Evolutionary conservation across 169 alveolate genomes (phyloP).

Genomic region (Cryptosporidium ubiquitum): DNA sequence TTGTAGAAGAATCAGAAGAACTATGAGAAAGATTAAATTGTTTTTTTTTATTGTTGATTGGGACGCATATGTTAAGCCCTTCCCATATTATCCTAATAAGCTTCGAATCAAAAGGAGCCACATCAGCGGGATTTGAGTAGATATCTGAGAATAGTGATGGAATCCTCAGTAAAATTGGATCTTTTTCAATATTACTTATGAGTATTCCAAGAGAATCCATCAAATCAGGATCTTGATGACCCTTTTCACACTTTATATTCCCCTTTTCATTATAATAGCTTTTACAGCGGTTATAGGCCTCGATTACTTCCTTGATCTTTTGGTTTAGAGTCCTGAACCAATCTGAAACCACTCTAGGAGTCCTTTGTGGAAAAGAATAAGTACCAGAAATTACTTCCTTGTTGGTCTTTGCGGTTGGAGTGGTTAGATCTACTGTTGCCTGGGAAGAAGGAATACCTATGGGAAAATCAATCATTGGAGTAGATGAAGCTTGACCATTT

Average conservation of each 20-base stretch:
- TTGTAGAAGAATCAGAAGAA: conserved; percentile 13
- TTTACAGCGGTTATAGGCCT: conserved; percentile 42
- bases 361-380: conserved; percentile 48
- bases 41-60: conserved; percentile 19
- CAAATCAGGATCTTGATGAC: neutral
- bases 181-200: conserved; percentile 19
- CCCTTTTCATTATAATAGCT: conserved; percentile 56
- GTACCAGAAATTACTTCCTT: neutral
- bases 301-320: conserved; percentile 3
- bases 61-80: conserved; percentile 35
- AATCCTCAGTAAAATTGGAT: conserved; percentile 45
- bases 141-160: conserved; percentile 59
- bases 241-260: conserved; percentile 27
- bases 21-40: neutral
- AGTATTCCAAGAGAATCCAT: neutral
- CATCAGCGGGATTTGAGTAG: conserved; percentile 29
- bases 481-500: neutral
- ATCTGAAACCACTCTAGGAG: conserved; percentile 60
- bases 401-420: conserved; percentile 10
- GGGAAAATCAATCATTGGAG: conserved; percentile 12
- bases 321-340: conserved; percentile 52
- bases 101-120: conserved; percentile 64
- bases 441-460: conserved; percentile 13
- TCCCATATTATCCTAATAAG: conserved; percentile 50
- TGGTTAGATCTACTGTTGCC: conserved; percentile 25